phyloP scores from a whole-genome alignment of 495 filamentous ascomycete species.

The Aspergillus panamensis region DNA sequence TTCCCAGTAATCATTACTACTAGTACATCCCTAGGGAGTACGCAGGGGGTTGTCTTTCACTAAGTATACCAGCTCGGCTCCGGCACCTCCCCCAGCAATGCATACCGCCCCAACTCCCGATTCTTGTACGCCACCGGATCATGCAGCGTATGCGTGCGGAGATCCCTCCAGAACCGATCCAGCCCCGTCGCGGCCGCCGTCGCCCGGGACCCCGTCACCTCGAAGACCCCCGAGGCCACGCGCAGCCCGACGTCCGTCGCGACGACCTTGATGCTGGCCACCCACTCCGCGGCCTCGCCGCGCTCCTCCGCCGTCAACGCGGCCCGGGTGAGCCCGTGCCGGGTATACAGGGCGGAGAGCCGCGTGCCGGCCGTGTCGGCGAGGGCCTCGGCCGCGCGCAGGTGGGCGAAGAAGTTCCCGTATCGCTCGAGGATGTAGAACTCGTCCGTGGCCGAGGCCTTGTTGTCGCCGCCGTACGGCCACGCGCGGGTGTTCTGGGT shows the following conservation, averaged over 20 bases:
- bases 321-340: slow-evolving; percentile 30
- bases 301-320: slow-evolving; percentile 44
- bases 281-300: slow-evolving; percentile 56
- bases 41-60: too few species aligned
- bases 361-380: slow-evolving; percentile 49
- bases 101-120: slow-evolving; percentile 52
- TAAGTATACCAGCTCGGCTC: slow-evolving; percentile 59
- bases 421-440: slow-evolving; percentile 60
- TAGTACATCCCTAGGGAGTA: too few species aligned
- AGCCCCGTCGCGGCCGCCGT: slow-evolving; percentile 52
- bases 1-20: too few species aligned
- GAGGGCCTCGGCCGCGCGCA: slow-evolving; percentile 53
- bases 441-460: slow-evolving; percentile 52
- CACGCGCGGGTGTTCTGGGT: slow-evolving; percentile 49
- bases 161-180: slow-evolving; percentile 59
- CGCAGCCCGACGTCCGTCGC: slow-evolving; percentile 53
- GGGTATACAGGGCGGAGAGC: slow-evolving; percentile 39
- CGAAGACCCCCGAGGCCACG: slow-evolving; percentile 56
- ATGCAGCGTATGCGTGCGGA: slow-evolving; percentile 59
- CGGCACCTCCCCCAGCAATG: slow-evolving; percentile 49
- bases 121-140: slow-evolving; percentile 63
- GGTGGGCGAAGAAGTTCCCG: slow-evolving; percentile 56
- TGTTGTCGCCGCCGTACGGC: slow-evolving; percentile 57
- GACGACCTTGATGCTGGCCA: slow-evolving; percentile 58
- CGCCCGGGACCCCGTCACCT: slow-evolving; percentile 54